These are phyloP conservation scores for Podospora pseudopauciseta DNA, from an alignment of 495 filamentous ascomycete genomes.

Conservation along the genomic window DNA sequence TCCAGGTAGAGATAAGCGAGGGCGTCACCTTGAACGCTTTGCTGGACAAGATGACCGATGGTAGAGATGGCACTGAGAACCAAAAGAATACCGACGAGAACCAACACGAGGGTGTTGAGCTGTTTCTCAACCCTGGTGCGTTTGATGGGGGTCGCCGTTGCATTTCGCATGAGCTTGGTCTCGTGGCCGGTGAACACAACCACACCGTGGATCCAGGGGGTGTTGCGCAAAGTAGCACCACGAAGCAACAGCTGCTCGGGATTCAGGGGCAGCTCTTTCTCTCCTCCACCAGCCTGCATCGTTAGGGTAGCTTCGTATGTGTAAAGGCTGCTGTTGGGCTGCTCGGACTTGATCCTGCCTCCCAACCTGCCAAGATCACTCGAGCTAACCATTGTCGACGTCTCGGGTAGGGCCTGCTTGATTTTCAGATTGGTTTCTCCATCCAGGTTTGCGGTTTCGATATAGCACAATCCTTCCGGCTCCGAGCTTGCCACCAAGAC, in stretches of 20 bases:
- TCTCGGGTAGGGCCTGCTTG: constrained; percentile 97
- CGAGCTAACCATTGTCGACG: constrained; percentile 79
- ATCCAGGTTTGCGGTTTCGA: constrained; percentile 97
- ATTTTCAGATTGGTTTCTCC: constrained; percentile 99
- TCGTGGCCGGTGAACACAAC: constrained; percentile 99
- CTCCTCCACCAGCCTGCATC: constrained; percentile 86
- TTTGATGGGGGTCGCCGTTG: constrained; percentile 96
- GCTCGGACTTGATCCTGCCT: constrained; percentile 86
- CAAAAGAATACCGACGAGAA: constrained; percentile 81
- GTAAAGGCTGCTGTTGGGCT: constrained; percentile 97
- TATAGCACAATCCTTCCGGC: constrained; percentile 97
- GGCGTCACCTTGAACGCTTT: constrained; percentile 53
- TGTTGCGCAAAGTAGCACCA: constrained; percentile 93
- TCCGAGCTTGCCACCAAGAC: constrained; percentile 91
- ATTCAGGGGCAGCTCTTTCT: constrained; percentile 83
- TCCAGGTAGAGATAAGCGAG: constrained; percentile 71
- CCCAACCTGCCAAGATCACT: constrained; percentile 81
- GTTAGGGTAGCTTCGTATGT: constrained; percentile 97
- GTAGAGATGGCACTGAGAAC: constrained; percentile 83
- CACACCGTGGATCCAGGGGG: constrained; percentile 94
- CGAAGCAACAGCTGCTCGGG: constrained; percentile 71
- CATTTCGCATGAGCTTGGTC: constrained; percentile 98
- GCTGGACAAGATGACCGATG: constrained; percentile 81
- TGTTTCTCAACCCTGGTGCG: constrained; percentile 89
- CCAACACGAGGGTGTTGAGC: constrained; percentile 89